A percentile compares a stretch with the other conserved stretches of the same genome.
Evolutionary conservation across 805 yeast genomes (phyloP).

Genomic region (Candida qinlingensis): DNA sequence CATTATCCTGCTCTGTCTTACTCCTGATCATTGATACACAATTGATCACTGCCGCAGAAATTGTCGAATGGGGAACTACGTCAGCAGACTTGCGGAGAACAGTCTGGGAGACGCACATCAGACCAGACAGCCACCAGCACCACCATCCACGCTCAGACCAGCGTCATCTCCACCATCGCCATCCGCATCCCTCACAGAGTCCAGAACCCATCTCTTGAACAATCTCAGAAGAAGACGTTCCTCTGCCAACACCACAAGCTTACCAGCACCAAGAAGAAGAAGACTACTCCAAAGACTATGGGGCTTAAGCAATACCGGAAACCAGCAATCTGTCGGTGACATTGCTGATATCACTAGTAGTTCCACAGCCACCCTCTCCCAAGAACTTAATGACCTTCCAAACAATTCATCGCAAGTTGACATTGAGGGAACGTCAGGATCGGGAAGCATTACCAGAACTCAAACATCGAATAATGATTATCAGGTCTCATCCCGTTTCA

Average conservation of each 20-base stretch:
- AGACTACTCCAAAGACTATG: slow-evolving; percentile 17
- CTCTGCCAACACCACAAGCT: slow-evolving; percentile 10
- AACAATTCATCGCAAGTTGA: neutral
- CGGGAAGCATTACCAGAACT: slow-evolving; percentile 2
- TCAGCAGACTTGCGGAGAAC: neutral
- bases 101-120: neutral
- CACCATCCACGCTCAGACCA: neutral
- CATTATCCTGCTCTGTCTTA: too few relatives aligned
- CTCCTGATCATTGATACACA: too few relatives aligned
- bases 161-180: neutral
- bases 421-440: slow-evolving; percentile 7
- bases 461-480: neutral
- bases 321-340: neutral
- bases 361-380: neutral
- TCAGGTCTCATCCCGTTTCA: slow-evolving; percentile 6
- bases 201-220: slow-evolving; percentile 3
- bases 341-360: neutral
- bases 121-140: neutral
- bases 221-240: slow-evolving; percentile 22
- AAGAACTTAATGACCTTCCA: neutral
- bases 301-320: slow-evolving; percentile 4
- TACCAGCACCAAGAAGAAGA: slow-evolving; percentile 22
- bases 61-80: neutral
- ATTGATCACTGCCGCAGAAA: too few relatives aligned
- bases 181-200: neutral